A percentile compares a stretch with the other conserved stretches of the same genome.
phyloP scores from a whole-genome alignment of 2,329 filamentous ascomycete species.

The Claviceps sp. region DNA sequence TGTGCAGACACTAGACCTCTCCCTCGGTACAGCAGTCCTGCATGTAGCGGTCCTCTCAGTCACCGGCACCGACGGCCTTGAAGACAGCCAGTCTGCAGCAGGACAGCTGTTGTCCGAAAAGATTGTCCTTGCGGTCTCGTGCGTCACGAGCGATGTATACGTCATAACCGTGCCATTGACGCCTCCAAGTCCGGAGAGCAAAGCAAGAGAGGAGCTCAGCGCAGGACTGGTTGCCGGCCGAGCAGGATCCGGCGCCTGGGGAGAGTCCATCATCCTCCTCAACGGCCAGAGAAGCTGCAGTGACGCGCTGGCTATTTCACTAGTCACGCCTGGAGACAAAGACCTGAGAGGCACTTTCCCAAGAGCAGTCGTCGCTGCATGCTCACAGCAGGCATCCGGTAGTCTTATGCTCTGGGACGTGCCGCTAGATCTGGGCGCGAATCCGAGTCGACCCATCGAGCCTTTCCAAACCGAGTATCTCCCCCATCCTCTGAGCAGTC shows the following conservation, averaged over 20 bases:
- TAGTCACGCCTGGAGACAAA: slow-evolving; percentile 29
- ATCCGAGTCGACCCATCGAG: slow-evolving; percentile 18
- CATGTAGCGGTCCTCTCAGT: slow-evolving; percentile 44
- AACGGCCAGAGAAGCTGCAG: slow-evolving; percentile 38
- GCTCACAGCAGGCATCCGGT: slow-evolving; percentile 46
- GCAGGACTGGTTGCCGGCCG: slow-evolving; percentile 36
- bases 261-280: slow-evolving; percentile 42
- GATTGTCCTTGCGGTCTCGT: slow-evolving; percentile 49
- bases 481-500: slow-evolving; percentile 36
- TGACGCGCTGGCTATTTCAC: slow-evolving; percentile 41
- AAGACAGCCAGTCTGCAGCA: slow-evolving; percentile 33
- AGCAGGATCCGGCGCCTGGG: slow-evolving; percentile 49
- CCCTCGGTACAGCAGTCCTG: slow-evolving; percentile 40
- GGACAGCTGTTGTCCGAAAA: slow-evolving; percentile 38
- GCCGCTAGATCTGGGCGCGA: slow-evolving; percentile 28
- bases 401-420: slow-evolving; percentile 46
- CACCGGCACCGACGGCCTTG: slow-evolving; percentile 24
- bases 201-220: slow-evolving; percentile 39
- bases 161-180: slow-evolving; percentile 46
- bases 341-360: slow-evolving; percentile 22
- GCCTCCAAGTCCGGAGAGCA: slow-evolving; percentile 47
- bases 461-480: slow-evolving; percentile 50
- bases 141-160: slow-evolving; percentile 42
- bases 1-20: slow-evolving; percentile 47
- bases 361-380: slow-evolving; percentile 44